Evolutionary conservation across 1,139 yeast genomes (phyloP).

Genomic region (Chernovozyma sophiae-reginae): DNA sequence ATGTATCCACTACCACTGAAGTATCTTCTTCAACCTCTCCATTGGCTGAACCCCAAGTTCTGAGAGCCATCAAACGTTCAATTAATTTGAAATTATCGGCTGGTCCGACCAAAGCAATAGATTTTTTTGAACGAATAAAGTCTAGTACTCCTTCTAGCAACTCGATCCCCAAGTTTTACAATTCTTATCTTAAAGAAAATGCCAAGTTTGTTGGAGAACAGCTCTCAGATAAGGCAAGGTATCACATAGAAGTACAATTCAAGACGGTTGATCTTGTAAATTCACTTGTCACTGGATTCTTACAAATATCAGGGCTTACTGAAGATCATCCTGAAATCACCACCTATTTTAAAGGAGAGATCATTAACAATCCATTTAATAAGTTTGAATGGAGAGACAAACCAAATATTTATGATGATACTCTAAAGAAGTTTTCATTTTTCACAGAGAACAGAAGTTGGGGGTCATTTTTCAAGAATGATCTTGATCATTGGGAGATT

Average conservation of each 20-base stretch:
- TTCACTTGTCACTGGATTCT: conserved; percentile 68
- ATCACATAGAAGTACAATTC: conserved; percentile 69
- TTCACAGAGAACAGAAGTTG: conserved; percentile 43
- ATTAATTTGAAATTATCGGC: neutral
- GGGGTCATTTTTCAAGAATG: conserved; percentile 66
- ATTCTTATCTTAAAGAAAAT: conserved; percentile 55
- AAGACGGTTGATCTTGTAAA: conserved; percentile 62
- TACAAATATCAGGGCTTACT: conserved; percentile 78
- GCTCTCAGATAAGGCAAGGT: conserved; percentile 63
- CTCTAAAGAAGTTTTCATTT: conserved; percentile 29
- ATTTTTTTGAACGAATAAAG: neutral
- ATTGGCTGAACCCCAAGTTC: neutral
- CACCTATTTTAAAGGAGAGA: conserved; percentile 85
- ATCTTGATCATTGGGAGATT: conserved; percentile 82
- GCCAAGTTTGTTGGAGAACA: conserved; percentile 67
- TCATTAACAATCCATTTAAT: conserved; percentile 55
- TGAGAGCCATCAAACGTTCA: neutral
- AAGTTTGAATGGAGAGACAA: conserved; percentile 17
- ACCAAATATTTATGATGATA: conserved; percentile 11
- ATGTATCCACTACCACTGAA: too few relatives aligned
- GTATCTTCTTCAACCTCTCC: too few relatives aligned
- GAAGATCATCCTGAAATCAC: conserved; percentile 72
- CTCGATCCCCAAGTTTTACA: conserved; percentile 17
- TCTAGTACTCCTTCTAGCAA: neutral
- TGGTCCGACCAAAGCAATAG: neutral